Base-by-base conservation (phyloP, 2,329 filamentous ascomycete species). In the Colletotrichum coccodes region DNA sequence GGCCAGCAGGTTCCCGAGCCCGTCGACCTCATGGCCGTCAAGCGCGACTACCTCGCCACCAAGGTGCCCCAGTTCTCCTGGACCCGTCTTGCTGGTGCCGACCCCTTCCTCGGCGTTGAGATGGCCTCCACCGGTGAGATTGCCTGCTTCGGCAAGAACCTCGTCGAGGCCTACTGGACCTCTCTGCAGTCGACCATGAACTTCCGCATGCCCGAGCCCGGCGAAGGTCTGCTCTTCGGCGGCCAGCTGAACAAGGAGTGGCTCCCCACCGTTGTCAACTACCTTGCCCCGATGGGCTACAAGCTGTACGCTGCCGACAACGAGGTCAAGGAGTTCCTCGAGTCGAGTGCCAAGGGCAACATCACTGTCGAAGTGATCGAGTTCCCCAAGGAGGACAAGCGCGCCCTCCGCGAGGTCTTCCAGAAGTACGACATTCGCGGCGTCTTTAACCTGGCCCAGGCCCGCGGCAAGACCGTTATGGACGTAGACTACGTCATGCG, bases 31-130 rank as follows among this genome's bases (percentile, higher is more conserved):
- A 99, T 99, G 96, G 86, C 89, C 26, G 84, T 91, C 75, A 92
- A 97, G 87, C 92, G 95, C 72, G 90, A 97, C 82, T 98, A 98
- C 82, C 84, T 97, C 59, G 96, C 96, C 36, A 97, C 95, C 80
- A 99, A 99, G 88, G 96, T 99, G 58, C 95, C 96, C 28, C 96
- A 99, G 82, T 99, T 99, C 89, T 96, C 94, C 14, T 99, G 96
- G 96, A 98, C 96, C 71, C 94, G 96, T 86, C 91, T 99, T 67
- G 95, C 96, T 54, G 96, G 96, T 75, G 96, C 96, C 59, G 96
- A 99, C 78, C 96, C 96, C 63, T 98, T 97, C 90, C 89, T 99
- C 70, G 96, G 96, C 68, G 96, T 99, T 65, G 96, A 99, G 84
- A 99, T 99, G 96, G 87, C 94, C 50, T 94, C 91, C 72, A 99